These are phyloP conservation scores for Dalbergia cochinchinensis DNA, from an alignment of 306 rosid genomes.

Conservation along the genomic window DNA sequence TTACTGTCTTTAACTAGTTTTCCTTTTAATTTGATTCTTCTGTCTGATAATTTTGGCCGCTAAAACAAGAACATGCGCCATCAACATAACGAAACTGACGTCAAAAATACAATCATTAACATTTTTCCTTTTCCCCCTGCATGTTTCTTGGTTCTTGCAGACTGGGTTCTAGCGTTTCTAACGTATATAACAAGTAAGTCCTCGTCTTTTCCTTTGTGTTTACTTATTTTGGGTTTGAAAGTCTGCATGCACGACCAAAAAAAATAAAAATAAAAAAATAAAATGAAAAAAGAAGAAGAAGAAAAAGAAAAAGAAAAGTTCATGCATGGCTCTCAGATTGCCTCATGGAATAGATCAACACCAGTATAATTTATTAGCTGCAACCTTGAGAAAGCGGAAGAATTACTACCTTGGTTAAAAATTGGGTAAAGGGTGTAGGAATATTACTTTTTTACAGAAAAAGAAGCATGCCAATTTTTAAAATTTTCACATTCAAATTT, in stretches of 20 bases:
- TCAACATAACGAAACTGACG: background rate
- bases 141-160: background rate
- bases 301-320: background rate
- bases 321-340: background rate
- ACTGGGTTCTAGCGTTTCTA: rapidly evolving
- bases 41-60: no score
- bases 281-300: no score
- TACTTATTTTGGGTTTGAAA: no score
- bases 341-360: background rate
- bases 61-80: background rate
- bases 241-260: no score
- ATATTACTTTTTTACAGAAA: background rate
- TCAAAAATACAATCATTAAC: background rate
- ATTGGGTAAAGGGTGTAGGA: no score
- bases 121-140: background rate
- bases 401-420: no score
- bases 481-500: background rate
- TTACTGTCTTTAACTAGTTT: no score
- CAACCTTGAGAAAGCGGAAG: background rate
- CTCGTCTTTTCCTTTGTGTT: background rate
- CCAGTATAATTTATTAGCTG: background rate
- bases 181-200: background rate
- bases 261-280: no score
- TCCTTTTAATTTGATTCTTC: no score
- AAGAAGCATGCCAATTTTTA: background rate